A percentile compares a stretch with the other conserved stretches of the same genome.
Evolutionary conservation across 2,329 filamentous ascomycete species (phyloP).

Genomic region (Cytospora paraplurivora): DNA sequence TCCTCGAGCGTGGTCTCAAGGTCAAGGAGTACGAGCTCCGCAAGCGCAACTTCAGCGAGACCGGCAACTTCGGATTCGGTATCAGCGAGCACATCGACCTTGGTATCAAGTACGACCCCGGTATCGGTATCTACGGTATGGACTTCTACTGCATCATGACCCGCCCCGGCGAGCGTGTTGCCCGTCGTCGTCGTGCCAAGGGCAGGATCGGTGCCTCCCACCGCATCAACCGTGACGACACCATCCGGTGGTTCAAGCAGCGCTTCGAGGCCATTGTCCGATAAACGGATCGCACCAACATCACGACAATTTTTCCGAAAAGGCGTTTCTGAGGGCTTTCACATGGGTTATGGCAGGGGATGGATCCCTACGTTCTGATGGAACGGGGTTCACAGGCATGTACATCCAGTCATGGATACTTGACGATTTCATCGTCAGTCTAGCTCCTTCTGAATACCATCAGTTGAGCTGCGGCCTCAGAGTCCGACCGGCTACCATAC

Average conservation of each 20-base stretch:
- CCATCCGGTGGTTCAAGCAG: conserved; percentile 90
- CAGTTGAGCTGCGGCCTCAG: conserved; percentile 69
- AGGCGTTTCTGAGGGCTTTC: conserved; percentile 35
- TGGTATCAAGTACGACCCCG: conserved; percentile 99
- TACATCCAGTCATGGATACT: conserved; percentile 43
- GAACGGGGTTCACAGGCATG: conserved; percentile 40
- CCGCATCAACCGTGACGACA: conserved; percentile 93
- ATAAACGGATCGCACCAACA: conserved; percentile 59
- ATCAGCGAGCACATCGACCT: conserved; percentile 99
- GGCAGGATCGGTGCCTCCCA: conserved; percentile 83
- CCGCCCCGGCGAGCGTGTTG: conserved; percentile 96
- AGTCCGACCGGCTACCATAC: conserved; percentile 71
- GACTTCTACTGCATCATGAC: conserved; percentile 99
- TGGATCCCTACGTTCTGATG: conserved; percentile 32
- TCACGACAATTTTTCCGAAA: conserved; percentile 27
- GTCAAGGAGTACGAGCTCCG: conserved; percentile 99
- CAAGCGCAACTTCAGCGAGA: conserved; percentile 99
- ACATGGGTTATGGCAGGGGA: conserved; percentile 31
- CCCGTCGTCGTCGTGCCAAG: conserved; percentile 90
- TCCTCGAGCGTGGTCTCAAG: conserved; percentile 99
- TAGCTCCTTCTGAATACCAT: conserved; percentile 55
- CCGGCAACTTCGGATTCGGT: conserved; percentile 99
- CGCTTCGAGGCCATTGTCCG: conserved; percentile 98
- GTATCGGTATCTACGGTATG: conserved; percentile 99
- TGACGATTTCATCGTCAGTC: conserved; percentile 50